Base-by-base conservation (phyloP, 2,329 filamentous ascomycete genomes). In the Monosporascus sp. region DNA sequence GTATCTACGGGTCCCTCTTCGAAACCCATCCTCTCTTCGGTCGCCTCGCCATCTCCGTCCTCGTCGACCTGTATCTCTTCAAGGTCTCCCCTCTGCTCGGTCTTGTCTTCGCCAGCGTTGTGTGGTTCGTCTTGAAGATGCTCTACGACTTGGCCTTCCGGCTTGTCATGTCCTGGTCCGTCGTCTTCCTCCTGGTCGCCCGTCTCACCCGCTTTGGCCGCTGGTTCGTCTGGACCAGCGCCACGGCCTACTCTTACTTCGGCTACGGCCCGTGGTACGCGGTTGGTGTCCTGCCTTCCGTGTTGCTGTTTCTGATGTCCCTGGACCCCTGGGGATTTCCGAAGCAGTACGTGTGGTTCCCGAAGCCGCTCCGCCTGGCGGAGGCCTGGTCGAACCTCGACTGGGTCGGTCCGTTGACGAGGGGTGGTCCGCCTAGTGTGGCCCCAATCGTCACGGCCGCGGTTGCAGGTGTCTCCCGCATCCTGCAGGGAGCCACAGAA, bases 21-120 rank as follows among this genome's bases (percentile, higher is more conserved):
- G 20, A 26, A n/a, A 54, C 40, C 44, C 50, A 52, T 19, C 14
- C 35, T 24, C 22, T 41, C 37, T 24, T 4, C 35, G 24, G 49
- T 24, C 47, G 50, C 48, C 43, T 44, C 5, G 26, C 41, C 26
- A 3, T 48, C 2, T 16, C 19, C 8, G 35, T 43, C 16, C 19
- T 48, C n/a, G 7, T 52, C 41, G 38, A 38, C 19, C 14, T 44
- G 20, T 55, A 53, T 37, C 46, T 56, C 17, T 46, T 26, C 35
- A 40, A 49, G 51, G 53, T 55, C 5, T 41, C 50, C 14, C 43
- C 40, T 11, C 31, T 35, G 7, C 31, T 59, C 11, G 50, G 48
- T 26, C 19, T 53, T 27, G 31, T 22, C 16, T 37, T 50, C 45
- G 5, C 50, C 11, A 37, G 24, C 35, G 5, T 58, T 27, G 19